Conservation (phyloP, 352 stramenopile species). For the Globisporangium recalcitrans region DNA sequence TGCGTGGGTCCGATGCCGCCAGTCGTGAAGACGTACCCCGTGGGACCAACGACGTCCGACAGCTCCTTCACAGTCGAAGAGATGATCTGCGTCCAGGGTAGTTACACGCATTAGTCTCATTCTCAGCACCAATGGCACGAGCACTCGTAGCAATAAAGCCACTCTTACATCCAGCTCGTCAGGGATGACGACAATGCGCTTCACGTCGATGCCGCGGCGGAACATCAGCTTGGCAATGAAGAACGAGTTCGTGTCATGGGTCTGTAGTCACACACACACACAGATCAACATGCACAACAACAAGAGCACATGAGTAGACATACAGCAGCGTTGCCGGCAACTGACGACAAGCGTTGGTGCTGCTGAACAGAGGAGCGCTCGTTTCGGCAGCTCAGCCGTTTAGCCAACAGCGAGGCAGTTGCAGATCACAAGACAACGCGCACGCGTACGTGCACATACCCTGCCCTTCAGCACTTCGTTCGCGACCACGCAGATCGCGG, state of each 20-base stretch:
- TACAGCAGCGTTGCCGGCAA: background rate
- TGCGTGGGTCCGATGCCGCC: constrained; percentile 82
- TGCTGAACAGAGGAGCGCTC: background rate
- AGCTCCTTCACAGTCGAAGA: constrained; percentile 65
- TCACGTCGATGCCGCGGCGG: constrained; percentile 66
- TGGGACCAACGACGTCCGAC: constrained; percentile 64
- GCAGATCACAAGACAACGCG: too few relatives aligned
- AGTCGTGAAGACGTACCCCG: constrained; percentile 83
- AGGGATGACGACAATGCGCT: constrained; percentile 73
- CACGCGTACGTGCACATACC: constrained; percentile 23
- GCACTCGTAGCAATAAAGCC: too few relatives aligned
- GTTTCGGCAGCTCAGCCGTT: background rate
- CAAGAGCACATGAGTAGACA: background rate
- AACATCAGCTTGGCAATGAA: constrained; percentile 83
- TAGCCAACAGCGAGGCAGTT: too few relatives aligned
- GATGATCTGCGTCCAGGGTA: constrained; percentile 37
- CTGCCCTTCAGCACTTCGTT: constrained; percentile 85
- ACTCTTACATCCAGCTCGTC: constrained; percentile 58
- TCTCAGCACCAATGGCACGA: too few relatives aligned
- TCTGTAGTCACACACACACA: constrained; percentile 28
- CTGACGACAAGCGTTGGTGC: background rate
- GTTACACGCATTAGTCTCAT: background rate
- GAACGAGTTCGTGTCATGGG: constrained; percentile 82
- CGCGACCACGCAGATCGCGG: constrained; percentile 73
- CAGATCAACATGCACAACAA: background rate